A percentile compares a stretch with the other conserved stretches of the same genome.
phyloP scores from a whole-genome alignment of 2,329 filamentous ascomycete genomes.

The Fusarium poae region DNA sequence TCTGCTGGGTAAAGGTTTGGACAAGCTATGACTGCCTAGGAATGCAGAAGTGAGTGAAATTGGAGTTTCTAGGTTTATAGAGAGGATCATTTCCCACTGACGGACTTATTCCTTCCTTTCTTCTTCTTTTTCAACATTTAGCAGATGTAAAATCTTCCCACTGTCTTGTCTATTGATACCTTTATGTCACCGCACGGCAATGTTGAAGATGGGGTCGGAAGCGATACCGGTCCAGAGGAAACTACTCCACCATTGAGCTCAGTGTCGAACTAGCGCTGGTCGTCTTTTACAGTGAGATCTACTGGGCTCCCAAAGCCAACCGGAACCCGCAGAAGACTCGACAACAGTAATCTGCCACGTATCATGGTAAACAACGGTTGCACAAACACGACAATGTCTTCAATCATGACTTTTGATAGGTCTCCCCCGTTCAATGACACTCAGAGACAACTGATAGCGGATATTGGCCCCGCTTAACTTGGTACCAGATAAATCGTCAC shows the following conservation, averaged over 20 bases:
- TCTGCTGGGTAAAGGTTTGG: background rate
- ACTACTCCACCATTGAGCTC: background rate
- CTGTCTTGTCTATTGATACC: too few relatives aligned
- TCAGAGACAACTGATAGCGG: background rate
- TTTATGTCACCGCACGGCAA: too few relatives aligned
- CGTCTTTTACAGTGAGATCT: background rate
- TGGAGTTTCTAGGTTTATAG: background rate
- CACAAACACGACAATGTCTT: background rate
- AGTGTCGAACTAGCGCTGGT: background rate
- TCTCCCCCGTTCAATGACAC: background rate
- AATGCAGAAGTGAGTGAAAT: background rate
- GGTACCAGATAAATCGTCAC: constrained; percentile 28
- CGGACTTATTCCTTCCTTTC: too few relatives aligned
- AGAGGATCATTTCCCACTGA: background rate
- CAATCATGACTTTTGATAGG: background rate
- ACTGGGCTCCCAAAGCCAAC: background rate
- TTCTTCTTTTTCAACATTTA: background rate
- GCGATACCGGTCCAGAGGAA: constrained; percentile 7
- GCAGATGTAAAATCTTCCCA: background rate
- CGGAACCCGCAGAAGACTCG: background rate
- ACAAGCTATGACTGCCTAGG: background rate
- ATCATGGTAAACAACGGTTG: background rate
- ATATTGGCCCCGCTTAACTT: constrained; percentile 14
- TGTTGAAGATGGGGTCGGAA: background rate
- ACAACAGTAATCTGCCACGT: background rate